Evolutionary conservation across 2,329 filamentous ascomycete species (phyloP).

Genomic region (Colletotrichum navitas): DNA sequence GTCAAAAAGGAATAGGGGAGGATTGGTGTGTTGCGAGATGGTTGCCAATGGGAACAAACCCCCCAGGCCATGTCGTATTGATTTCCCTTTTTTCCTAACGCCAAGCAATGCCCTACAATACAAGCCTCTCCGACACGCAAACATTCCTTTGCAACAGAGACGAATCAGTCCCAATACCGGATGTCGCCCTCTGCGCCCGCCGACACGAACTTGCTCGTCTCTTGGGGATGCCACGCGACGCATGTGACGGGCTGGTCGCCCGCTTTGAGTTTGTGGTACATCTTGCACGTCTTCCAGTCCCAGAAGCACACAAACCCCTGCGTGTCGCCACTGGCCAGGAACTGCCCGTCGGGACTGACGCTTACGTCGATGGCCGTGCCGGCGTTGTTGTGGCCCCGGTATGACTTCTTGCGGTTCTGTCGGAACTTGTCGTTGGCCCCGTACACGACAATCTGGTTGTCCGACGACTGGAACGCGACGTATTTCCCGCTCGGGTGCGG

Average conservation of each 20-base stretch:
- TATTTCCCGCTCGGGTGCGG: slow-evolving; percentile 93
- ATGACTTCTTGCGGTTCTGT: slow-evolving; percentile 97
- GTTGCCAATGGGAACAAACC: background rate
- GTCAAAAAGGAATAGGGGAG: too few relatives aligned
- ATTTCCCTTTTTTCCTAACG: slow-evolving; percentile 30
- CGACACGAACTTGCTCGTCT: slow-evolving; percentile 92
- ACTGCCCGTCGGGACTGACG: slow-evolving; percentile 91
- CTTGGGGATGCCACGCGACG: slow-evolving; percentile 96
- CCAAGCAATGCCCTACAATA: slow-evolving; percentile 40
- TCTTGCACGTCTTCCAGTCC: slow-evolving; percentile 99
- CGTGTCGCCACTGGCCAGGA: slow-evolving; percentile 87
- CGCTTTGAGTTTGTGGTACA: slow-evolving; percentile 96
- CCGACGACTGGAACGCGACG: slow-evolving; percentile 87
- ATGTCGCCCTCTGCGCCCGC: slow-evolving; percentile 91
- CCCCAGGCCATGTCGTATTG: slow-evolving; percentile 16
- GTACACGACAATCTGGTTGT: slow-evolving; percentile 98
- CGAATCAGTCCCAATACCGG: slow-evolving; percentile 88
- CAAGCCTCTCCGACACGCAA: background rate
- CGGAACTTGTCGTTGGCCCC: slow-evolving; percentile 95
- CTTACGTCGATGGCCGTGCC: slow-evolving; percentile 93
- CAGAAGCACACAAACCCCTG: slow-evolving; percentile 94
- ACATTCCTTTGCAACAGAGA: background rate
- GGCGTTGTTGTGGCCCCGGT: slow-evolving; percentile 94
- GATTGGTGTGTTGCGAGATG: background rate
- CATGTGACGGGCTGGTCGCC: slow-evolving; percentile 86